These are phyloP conservation scores for Rutstroemia sp. DNA, from an alignment of 2,329 filamentous ascomycete species.

Conservation along the genomic window DNA sequence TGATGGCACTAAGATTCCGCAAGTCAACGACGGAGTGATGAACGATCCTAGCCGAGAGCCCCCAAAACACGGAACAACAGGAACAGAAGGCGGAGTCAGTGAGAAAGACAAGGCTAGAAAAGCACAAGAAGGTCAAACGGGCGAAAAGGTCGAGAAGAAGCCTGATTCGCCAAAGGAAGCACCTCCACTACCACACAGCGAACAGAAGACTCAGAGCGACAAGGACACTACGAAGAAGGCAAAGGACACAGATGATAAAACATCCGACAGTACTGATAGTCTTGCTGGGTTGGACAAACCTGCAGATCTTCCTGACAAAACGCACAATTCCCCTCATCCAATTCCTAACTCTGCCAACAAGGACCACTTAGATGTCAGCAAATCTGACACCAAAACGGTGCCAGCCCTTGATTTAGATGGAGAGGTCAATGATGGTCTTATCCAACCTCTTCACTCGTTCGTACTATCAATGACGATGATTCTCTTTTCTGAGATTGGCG, in stretches of 20 bases:
- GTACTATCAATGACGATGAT: slow-evolving; percentile 95
- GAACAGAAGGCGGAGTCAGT: slow-evolving; percentile 82
- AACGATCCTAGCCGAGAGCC: slow-evolving; percentile 70
- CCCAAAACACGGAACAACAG: slow-evolving; percentile 79
- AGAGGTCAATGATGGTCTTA: slow-evolving; percentile 51
- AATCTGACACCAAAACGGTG: slow-evolving; percentile 33
- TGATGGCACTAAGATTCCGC: slow-evolving; percentile 54
- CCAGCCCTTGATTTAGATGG: slow-evolving; percentile 31
- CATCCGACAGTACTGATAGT: slow-evolving; percentile 21
- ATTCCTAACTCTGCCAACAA: slow-evolving; percentile 59
- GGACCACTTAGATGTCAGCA: slow-evolving; percentile 50
- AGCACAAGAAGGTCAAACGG: slow-evolving; percentile 57
- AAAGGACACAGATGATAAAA: slow-evolving; percentile 32
- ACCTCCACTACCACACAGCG: slow-evolving; percentile 68
- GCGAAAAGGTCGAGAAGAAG: slow-evolving; percentile 61
- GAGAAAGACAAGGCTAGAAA: slow-evolving; percentile 76
- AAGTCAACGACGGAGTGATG: slow-evolving; percentile 78
- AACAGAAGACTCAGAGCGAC: slow-evolving; percentile 58
- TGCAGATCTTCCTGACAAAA: slow-evolving; percentile 68
- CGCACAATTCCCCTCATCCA: slow-evolving; percentile 66
- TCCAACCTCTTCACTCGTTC: slow-evolving; percentile 81
- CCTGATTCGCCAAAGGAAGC: slow-evolving; percentile 81
- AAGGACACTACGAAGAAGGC: slow-evolving; percentile 30
- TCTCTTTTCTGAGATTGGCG: slow-evolving; percentile 89
- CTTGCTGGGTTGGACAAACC: slow-evolving; percentile 64